Base-by-base conservation (phyloP, 306 rosid species). In the Gleditsia sinensis region DNA sequence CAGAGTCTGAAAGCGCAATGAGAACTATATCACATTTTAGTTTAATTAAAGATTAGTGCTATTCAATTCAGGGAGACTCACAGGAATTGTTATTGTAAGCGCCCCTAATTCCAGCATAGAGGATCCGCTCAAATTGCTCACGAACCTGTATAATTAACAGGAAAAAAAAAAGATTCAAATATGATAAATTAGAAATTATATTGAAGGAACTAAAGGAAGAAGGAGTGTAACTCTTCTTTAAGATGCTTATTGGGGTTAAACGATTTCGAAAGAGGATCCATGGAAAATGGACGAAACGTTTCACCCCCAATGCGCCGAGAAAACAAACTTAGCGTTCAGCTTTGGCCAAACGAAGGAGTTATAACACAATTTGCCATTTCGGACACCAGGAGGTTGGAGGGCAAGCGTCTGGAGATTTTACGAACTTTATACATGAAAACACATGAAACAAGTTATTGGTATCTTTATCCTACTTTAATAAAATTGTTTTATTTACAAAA, bases 161-260 rank as follows among this genome's bases (percentile, higher is more conserved):
- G 23, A 60, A 65, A 24, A 11, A 37, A 34, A 16, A 27, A 32
- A 8, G 39, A 33, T 16, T 49, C 20, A 68, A 48, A 28, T 48
- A 32, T 23, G 40, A 43, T 13, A 34, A 69, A 48, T 32, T 7
- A 0, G 3, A 54, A 16, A 54, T 13, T 3, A 67, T 10, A 30
- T 1, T 9, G 62, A 71, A 64, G 62, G 65, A 33, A 68, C 19
- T 24, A 30, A n/a, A 71, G 67, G 58, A 37, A 58, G 20, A 66
- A 67, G 66, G 6, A 51, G 27, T n/a, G 45, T 78, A 74, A 93
- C 97, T 90, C 82, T 84, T 94, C 95, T 83, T 88, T 94, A 80
- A 90, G 95, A 75, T 25, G 93, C 86, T 87, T 94, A 79, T 72
- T 80, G 61, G 96, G 85, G 74, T 89, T 86, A 63, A 87, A 75